Conservation (phyloP, 352 stramenopile species). For the Peronospora belbahrii region DNA sequence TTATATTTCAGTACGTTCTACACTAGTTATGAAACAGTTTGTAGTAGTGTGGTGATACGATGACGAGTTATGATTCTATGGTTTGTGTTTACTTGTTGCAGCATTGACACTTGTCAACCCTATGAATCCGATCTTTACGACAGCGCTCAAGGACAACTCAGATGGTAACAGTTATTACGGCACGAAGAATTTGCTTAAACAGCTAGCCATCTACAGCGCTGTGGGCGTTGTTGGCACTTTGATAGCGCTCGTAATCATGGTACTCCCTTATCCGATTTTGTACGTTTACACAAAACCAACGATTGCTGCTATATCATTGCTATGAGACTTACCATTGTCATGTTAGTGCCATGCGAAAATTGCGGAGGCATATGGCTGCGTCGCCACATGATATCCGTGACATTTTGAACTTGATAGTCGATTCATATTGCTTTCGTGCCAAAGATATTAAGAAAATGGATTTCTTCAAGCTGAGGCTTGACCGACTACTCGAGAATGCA, state of each 20-base stretch:
- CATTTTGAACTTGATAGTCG: slow-evolving; percentile 72
- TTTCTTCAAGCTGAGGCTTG: slow-evolving; percentile 59
- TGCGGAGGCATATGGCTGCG: slow-evolving; percentile 38
- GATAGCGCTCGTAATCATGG: slow-evolving; percentile 48
- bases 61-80: neutral
- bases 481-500: slow-evolving; percentile 36
- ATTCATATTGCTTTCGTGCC: slow-evolving; percentile 69
- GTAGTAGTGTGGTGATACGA: neutral
- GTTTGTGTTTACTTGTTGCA: slow-evolving; percentile 6
- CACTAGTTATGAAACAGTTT: no score
- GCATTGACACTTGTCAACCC: slow-evolving; percentile 54
- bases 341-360: slow-evolving; percentile 40
- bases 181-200: slow-evolving; percentile 51
- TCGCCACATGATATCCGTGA: slow-evolving; percentile 56
- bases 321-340: slow-evolving; percentile 1
- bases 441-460: slow-evolving; percentile 77
- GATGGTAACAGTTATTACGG: slow-evolving; percentile 35
- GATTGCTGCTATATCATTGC: neutral
- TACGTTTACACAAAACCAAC: slow-evolving; percentile 7
- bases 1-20: slow-evolving; percentile 62
- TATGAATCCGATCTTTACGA: slow-evolving; percentile 62
- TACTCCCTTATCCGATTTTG: slow-evolving; percentile 62
- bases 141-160: slow-evolving; percentile 41
- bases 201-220: slow-evolving; percentile 56
- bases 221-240: slow-evolving; percentile 62